These are phyloP conservation scores for Wolfiporia cocos DNA, from an alignment of 1,284 basidiomycete species.

Conservation along the genomic window DNA sequence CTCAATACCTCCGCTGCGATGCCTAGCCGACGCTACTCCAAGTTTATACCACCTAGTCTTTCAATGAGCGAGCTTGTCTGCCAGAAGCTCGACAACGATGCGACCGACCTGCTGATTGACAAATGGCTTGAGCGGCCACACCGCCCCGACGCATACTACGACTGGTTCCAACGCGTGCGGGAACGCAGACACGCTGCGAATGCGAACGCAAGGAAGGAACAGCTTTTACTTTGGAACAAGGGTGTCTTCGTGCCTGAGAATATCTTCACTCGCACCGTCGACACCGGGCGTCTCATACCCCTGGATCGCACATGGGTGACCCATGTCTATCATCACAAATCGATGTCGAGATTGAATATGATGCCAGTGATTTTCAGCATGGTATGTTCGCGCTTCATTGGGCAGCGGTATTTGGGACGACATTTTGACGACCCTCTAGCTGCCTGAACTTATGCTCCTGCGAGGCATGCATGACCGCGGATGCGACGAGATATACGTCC, in stretches of 20 bases:
- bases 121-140: conserved; percentile 65
- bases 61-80: conserved; percentile 70
- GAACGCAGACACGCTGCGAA: conserved; percentile 47
- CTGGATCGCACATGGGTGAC: conserved; percentile 75
- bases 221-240: conserved; percentile 68
- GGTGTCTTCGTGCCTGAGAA: conserved; percentile 72
- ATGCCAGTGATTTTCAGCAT: conserved; percentile 75
- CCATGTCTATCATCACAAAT: conserved; percentile 68
- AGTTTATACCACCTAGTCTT: conserved; percentile 56
- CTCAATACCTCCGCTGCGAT: conserved; percentile 9
- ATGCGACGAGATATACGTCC: conserved; percentile 69
- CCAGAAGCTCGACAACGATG: conserved; percentile 66
- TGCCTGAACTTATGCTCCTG: conserved; percentile 70
- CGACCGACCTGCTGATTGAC: conserved; percentile 70
- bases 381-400: conserved; percentile 38
- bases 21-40: conserved; percentile 45
- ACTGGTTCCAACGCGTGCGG: conserved; percentile 65
- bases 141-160: conserved; percentile 63
- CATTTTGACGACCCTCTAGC: conserved; percentile 35
- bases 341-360: conserved; percentile 67
- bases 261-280: conserved; percentile 68
- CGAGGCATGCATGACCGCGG: conserved; percentile 73
- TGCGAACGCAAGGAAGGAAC: conserved; percentile 38
- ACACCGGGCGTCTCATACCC: conserved; percentile 67
- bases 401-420: conserved; percentile 75